A percentile compares a stretch with the other conserved stretches of the same genome.
Evolutionary conservation across 1,139 yeast species (phyloP).

Genomic region (Blastobotrys apis): DNA sequence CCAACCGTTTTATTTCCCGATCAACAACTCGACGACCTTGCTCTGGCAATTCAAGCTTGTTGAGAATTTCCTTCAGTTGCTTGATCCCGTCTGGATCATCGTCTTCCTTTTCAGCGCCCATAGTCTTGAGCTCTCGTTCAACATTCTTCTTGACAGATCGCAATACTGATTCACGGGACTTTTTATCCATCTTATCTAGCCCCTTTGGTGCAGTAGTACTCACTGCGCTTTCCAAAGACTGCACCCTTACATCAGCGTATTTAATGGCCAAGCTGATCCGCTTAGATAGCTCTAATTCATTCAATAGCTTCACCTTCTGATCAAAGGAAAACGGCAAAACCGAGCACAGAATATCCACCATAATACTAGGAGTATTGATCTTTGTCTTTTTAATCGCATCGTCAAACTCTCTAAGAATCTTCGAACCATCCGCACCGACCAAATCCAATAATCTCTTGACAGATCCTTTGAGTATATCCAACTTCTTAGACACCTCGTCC

Average conservation of each 20-base stretch:
- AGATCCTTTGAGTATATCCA: conserved; percentile 25
- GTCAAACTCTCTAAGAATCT: conserved; percentile 12
- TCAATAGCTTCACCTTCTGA: conserved; percentile 32
- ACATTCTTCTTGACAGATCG: conserved; percentile 27
- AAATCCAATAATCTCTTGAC: conserved; percentile 17
- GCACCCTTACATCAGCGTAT: conserved; percentile 21
- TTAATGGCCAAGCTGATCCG: conserved; percentile 30
- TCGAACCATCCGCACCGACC: conserved; percentile 16
- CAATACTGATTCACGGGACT: conserved; percentile 30
- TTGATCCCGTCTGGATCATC: conserved; percentile 34
- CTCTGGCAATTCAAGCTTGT: conserved; percentile 27
- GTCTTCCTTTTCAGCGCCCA: conserved; percentile 30
- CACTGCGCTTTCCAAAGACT: conserved; percentile 15
- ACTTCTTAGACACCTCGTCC: conserved; percentile 18
- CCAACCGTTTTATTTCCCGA: conserved; percentile 62
- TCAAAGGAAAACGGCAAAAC: conserved; percentile 34
- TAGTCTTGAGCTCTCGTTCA: conserved; percentile 29
- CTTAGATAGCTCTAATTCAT: conserved; percentile 27
- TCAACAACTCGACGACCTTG: conserved; percentile 46
- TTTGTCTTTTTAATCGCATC: conserved; percentile 21
- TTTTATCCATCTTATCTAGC: conserved; percentile 18
- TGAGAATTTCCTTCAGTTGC: conserved; percentile 30
- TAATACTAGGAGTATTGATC: conserved; percentile 30
- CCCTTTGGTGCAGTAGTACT: conserved; percentile 1
- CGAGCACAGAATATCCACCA: conserved; percentile 37